Base-by-base conservation (phyloP, 208 protist genomes). In the Endotrypanum monterogeii region DNA sequence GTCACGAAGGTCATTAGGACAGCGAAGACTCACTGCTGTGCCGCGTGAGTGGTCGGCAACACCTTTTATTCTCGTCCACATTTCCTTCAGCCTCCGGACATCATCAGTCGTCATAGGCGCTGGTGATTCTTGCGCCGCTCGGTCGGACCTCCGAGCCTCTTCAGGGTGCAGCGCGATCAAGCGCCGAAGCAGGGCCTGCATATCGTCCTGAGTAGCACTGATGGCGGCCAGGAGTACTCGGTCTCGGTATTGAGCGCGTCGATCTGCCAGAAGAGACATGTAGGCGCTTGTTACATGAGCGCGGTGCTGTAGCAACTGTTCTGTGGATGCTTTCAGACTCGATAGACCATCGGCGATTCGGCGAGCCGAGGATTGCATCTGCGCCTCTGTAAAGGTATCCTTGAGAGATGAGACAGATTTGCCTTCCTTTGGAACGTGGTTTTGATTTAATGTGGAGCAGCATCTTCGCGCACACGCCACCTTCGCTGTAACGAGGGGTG, bases 41-140 rank as follows among this genome's bases (percentile, higher is more conserved):
- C 44, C 44, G 51, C 54, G 8, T 35, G n/a, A 35, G 16, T 63
- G 37, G 46, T 68, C 30, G 68, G 66, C 7, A 11, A 9, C 52
- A 82, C 56, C 67, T 32, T 25, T 44, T 18, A 32, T 44, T 41
- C n/a, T 51, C 68, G 30, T 73, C 83, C 87, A 91, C 55, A 41
- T 30, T 23, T 71, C 52, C 55, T 83, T 83, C 74, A 80, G 74
- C 8, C 46, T 28, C 4, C 71, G 62, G 37, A 91, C 20, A 46
- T 54, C 68, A 23, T 37, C 54, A 46, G 52, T 32, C 20, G 76
- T 83, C 28, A 89, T 44, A 28, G 35, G 35, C 2, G 55, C 41
- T 37, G 30, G 20, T 11, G 41, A 23, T 54, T 48, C 44, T 56
- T 37, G 52, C 35, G 20, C 46, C 41, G 3, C 30, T 3, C 23